Base-by-base conservation (phyloP, 148 eudicot species). In the Amaranthus hypochondriacus region DNA sequence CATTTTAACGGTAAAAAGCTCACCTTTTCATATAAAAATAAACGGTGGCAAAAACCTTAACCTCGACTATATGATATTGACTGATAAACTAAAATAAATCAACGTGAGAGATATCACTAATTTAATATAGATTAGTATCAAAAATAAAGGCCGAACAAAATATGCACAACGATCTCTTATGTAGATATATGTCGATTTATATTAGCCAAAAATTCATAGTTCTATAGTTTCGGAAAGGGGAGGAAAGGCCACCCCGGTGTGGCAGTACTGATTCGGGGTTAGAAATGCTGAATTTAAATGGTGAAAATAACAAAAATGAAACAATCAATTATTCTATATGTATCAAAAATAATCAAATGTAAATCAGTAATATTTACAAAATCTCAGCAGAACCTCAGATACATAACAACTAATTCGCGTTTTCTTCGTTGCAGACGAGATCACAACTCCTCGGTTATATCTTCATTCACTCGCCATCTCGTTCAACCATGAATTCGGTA, bases 301-400 rank as follows among this genome's bases (percentile, higher is more conserved):
- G 18, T 64, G 5, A 12, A 5, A 10, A 14, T 15, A 42, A 4
- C 48, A 70, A 56, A 42, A 55, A 6, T 56, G 28, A 43, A 44
- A 57, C 4, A 69, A 51, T 14, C 5, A 75, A 60, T 52, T 60
- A 67, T 43, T 50, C 50, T 76, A 43, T 70, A 70, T 43, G 63
- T 54, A 54, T 28, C 39, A 28, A 28, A 62, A 62, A 76, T 65
- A 18, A 53, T 55, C 63, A 70, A 76, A 76, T 70, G 49, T 15
- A 72, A n/a, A 55, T 53, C 46, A 52, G 55, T 62, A 70, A 71
- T 64, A 77, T 70, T 62, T 69, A 76, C 79, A 70, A 39, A 55
- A 47, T 42, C 21, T 62, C 50, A 49, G 50, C 75, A 70, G 9
- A 53, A 75, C 7, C 63, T 74, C 48, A 67, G 56, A 42, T 57